Evolutionary conservation across 192 early-diverging fungal species (phyloP), one percentile per base, ranked within the genome.

Genomic region (Dissophora ornata): DNA sequence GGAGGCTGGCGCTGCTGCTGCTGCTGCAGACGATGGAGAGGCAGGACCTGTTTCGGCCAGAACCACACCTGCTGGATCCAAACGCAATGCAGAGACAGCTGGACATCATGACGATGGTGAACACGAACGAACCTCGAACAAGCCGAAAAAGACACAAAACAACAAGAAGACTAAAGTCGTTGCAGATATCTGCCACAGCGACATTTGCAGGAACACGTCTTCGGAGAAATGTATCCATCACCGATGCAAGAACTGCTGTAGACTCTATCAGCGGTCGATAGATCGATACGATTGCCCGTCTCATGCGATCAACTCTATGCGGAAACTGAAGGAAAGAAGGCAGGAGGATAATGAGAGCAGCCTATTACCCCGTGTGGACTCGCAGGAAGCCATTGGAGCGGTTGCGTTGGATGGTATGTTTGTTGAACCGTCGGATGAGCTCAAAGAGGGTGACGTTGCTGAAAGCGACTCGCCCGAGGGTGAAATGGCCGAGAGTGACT

Each of bases 381-480:
- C 73, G 26, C 50, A 62, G 1, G 73, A 77, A 33, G 73, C 73
- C 21, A 55, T 77, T 41, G 73, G 47, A 10, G 45, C 33, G 6
- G 73, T 77, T n/a, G 73, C 73, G 1, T 47, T 77, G 11, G 73
- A 77, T 21, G 73, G 73, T 3, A 77, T 77, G 69, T 29, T 57
- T 45, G 59, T 62, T n/a, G 53, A 33, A 1, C 25, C 67, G 19
- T 4, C 47, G 12, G 32, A 24, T 10, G 54, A 38, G 19, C 36
- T 13, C 13, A 13, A 38, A 38, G 44, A 45, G 44, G 18, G 44
- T 45, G 41, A 58, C 7, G 41, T n/a, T n/a, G n/a, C n/a, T n/a
- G n/a, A n/a, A n/a, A n/a, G n/a, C n/a, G n/a, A n/a, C n/a, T n/a
- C n/a, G n/a, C n/a, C n/a, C n/a, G n/a, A n/a, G 12, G 32, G 25